These are phyloP conservation scores for Trichosporon sp. DNA, from an alignment of 1,284 basidiomycete species.

Conservation along the genomic window DNA sequence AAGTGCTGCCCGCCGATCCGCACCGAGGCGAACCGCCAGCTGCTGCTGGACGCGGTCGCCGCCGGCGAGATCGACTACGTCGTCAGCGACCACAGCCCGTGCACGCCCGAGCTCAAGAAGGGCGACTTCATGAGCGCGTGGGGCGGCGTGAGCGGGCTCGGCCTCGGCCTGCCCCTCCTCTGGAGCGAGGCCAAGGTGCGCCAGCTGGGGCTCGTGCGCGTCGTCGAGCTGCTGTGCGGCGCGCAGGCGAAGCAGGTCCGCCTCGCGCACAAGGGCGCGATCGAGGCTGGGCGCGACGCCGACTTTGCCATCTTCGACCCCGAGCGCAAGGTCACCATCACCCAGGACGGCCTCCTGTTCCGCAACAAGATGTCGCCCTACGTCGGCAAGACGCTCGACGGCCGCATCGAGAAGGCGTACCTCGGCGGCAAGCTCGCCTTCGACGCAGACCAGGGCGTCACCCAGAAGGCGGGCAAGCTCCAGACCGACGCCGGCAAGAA, in stretches of 20 bases:
- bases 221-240: conserved; percentile 69
- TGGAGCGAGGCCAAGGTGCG: conserved; percentile 63
- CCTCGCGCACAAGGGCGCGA: conserved; percentile 65
- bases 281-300: conserved; percentile 69
- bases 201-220: conserved; percentile 56
- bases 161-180: conserved; percentile 75
- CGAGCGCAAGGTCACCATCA: conserved; percentile 56
- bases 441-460: conserved; percentile 44
- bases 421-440: conserved; percentile 68
- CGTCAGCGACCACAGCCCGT: conserved; percentile 91
- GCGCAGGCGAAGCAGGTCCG: conserved; percentile 73
- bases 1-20: conserved; percentile 96
- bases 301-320: conserved; percentile 83
- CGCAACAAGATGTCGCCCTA: conserved; percentile 92
- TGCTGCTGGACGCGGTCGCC: conserved; percentile 71
- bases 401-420: conserved; percentile 68
- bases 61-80: conserved; percentile 81
- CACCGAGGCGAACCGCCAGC: conserved; percentile 63
- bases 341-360: conserved; percentile 64
- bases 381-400: conserved; percentile 65
- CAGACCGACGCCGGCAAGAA: background rate
- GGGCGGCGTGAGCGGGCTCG: conserved; percentile 86
- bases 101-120: conserved; percentile 72
- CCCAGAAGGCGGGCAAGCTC: conserved; percentile 12
- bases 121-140: conserved; percentile 81